Base-by-base conservation (phyloP, 1,139 yeast species). In the Debaryomycetaceae sp. region DNA sequence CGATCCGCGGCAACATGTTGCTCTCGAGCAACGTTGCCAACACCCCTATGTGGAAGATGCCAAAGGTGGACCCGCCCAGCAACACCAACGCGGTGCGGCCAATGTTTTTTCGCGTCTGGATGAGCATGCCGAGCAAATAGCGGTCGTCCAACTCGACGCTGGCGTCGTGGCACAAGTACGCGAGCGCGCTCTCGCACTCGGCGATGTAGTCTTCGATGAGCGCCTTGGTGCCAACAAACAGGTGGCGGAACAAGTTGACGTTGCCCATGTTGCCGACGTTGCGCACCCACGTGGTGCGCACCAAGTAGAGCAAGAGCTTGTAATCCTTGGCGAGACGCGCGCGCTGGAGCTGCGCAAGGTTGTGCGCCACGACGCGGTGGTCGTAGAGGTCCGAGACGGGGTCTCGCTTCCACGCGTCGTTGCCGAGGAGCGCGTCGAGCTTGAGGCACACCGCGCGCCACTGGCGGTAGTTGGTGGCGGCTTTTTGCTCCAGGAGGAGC, bases 51-150 rank as follows among this genome's bases (percentile, higher is more conserved):
- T 91, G 98, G 42, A 89, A 78, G 31, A 89, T 63, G 0, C 97
- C 98, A 61, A 91, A 83, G 3, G 95, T 83, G 10, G 95, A 89
- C 1, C 99, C 99, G 2, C 99, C 99, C 29, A 95, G 82, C 31
- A 91, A 68, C 18, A 93, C 86, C 29, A 91, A 62, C 0, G 97
- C 98, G 0, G 97, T 89, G 34, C 96, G 66, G 1, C 99, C 99
- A 36, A 85, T 85, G 43, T 89, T 85, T 51, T 84, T 83, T 39
- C 96, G 66, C 1, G 97, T 86, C 51, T 89, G 96, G 22, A 84
- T 75, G 28, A 91, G 63, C 71, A 85, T 82, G 2, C 86, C 85
- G 39, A 89, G 60, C 13, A 85, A 64, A 45, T 81, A 77, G 7
- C 75, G 56, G 42, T 82, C 88, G 48, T 83, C 88, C 28, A 84